Percentiles rank a stretch among this genome's conserved stretches.
Conservation (phyloP, 2,329 filamentous ascomycete species). For the Colletotrichum sp. region DNA sequence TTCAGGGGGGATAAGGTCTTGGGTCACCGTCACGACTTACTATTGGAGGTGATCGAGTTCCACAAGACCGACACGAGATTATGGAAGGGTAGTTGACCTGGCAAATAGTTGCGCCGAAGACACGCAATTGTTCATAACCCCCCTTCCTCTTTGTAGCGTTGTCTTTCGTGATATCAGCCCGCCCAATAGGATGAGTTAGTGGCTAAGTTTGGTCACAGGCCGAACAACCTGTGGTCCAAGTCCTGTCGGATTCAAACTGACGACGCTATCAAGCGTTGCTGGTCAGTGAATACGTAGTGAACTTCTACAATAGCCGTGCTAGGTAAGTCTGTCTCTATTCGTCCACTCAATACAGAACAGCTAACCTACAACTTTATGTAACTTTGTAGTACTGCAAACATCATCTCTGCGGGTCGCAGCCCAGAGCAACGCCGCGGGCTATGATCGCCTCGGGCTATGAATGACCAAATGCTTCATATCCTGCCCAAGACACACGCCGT, state of each 20-base stretch:
- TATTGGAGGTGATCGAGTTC: neutral
- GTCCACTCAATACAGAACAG: slow-evolving; percentile 1
- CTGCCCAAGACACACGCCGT: neutral
- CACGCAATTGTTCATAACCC: neutral
- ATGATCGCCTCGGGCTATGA: neutral
- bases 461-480: slow-evolving; percentile 15
- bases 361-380: slow-evolving; percentile 16
- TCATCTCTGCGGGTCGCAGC: neutral
- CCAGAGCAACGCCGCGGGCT: neutral
- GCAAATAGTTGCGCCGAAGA: neutral
- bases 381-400: slow-evolving; percentile 11
- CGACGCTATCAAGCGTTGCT: neutral
- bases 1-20: neutral
- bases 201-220: neutral
- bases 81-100: neutral
- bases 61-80: neutral
- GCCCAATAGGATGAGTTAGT: neutral
- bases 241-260: neutral
- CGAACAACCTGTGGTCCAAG: neutral
- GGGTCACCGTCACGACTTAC: neutral
- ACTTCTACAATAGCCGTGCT: neutral
- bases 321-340: slow-evolving; percentile 10
- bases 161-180: neutral
- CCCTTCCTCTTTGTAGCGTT: neutral
- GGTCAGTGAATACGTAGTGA: neutral